Conservation (phyloP, 352 stramenopile species). For the Elongisporangium senticosum region DNA sequence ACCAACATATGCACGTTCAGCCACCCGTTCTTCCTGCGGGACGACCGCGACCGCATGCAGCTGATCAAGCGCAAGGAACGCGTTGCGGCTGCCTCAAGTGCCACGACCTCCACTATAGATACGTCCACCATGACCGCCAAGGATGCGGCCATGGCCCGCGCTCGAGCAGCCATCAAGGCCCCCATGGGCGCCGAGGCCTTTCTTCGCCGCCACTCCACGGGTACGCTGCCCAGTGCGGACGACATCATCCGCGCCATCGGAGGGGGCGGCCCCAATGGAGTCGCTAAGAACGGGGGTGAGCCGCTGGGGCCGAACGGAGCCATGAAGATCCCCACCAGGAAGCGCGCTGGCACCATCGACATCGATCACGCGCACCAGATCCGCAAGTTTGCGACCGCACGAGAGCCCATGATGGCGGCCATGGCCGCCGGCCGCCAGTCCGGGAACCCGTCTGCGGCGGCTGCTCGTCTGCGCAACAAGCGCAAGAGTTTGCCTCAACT, state of each 20-base stretch:
- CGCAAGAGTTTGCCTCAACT: constrained; percentile 41
- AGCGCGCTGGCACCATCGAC: constrained; percentile 12
- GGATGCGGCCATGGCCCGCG: background rate
- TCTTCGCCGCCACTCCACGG: constrained; percentile 39
- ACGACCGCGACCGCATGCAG: constrained; percentile 63
- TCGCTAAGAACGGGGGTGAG: background rate
- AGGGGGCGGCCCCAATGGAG: background rate
- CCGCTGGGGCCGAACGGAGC: background rate
- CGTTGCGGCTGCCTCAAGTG: background rate
- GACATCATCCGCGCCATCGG: constrained; percentile 2
- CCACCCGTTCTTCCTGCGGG: constrained; percentile 56
- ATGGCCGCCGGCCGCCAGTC: background rate
- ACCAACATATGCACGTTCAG: constrained; percentile 73
- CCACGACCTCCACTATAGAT: background rate
- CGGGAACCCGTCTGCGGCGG: constrained; percentile 4
- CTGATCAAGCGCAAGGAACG: constrained; percentile 72
- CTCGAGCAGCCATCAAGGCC: background rate
- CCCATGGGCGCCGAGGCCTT: constrained; percentile 27
- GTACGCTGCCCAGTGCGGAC: constrained; percentile 25
- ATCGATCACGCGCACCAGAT: constrained; percentile 10
- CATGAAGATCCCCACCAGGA: background rate
- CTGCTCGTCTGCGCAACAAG: constrained; percentile 18
- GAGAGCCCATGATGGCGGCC: constrained; percentile 4
- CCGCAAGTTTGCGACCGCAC: constrained; percentile 5
- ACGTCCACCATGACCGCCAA: background rate